Percentiles rank a stretch among this genome's conserved stretches.
Evolutionary conservation across 306 rosid species (phyloP).

Genomic region (Trichosanthes truncata): DNA sequence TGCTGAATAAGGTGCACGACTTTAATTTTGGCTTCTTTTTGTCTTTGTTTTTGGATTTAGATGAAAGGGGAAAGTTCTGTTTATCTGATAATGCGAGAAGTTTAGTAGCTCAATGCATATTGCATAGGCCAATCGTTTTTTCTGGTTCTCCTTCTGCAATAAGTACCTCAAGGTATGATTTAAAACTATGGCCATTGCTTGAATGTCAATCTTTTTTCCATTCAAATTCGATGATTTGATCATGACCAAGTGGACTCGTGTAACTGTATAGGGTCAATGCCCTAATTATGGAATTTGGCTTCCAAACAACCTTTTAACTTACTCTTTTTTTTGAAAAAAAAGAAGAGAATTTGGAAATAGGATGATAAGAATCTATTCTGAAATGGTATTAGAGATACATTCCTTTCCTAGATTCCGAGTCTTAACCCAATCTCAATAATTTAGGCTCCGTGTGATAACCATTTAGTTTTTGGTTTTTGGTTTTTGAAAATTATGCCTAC

Average conservation of each 20-base stretch:
- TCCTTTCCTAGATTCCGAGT: too few relatives aligned
- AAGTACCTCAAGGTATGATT: conserved; percentile 39
- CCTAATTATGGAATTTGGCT: neutral
- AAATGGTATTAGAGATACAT: too few relatives aligned
- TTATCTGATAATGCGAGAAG: conserved; percentile 29
- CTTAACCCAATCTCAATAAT: too few relatives aligned
- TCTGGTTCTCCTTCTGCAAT: conserved; percentile 13
- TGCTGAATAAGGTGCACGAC: neutral
- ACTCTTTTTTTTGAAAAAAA: too few relatives aligned
- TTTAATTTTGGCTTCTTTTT: neutral
- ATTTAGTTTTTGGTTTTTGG: too few relatives aligned
- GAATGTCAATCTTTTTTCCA: neutral
- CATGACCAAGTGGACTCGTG: neutral
- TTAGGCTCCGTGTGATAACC: too few relatives aligned
- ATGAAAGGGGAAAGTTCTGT: conserved; percentile 21
- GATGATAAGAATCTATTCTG: too few relatives aligned
- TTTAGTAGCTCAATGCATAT: conserved; percentile 29
- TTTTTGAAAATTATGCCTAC: too few relatives aligned
- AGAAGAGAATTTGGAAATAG: too few relatives aligned
- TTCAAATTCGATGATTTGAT: too few relatives aligned
- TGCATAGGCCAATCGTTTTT: conserved; percentile 27
- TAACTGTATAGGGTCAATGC: neutral
- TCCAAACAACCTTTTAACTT: too few relatives aligned
- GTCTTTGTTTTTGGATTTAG: conserved; percentile 17
- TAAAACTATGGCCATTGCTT: neutral